A percentile compares a stretch with the other conserved stretches of the same genome.
Conservation (phyloP, 2,329 filamentous ascomycete genomes). For the Fonsecaea monophora region DNA sequence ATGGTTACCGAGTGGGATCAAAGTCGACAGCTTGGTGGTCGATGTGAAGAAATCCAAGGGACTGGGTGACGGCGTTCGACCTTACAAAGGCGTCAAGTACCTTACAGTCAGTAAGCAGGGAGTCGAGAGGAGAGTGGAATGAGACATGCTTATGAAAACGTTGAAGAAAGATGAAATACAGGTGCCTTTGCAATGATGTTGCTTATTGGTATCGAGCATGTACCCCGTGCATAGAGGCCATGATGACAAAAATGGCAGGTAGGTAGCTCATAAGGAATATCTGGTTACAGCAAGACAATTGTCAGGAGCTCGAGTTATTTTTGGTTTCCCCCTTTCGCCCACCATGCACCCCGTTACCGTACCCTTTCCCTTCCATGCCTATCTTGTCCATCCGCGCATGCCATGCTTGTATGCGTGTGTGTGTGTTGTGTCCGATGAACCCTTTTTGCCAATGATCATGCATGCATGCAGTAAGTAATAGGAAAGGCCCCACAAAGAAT, state of each 20-base stretch:
- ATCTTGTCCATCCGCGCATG: not conserved
- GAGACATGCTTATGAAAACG: not conserved
- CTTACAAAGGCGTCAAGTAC: constrained; percentile 98
- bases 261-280: not conserved
- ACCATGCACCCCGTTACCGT: not conserved
- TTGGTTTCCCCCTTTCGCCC: not conserved
- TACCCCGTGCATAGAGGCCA: not conserved
- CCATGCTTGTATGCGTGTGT: not conserved
- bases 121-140: constrained; percentile 50
- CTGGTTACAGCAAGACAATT: not conserved
- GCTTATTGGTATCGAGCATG: constrained; percentile 10
- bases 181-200: not conserved
- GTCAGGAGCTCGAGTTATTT: not conserved
- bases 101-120: constrained; percentile 72
- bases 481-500: not conserved
- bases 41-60: constrained; percentile 82
- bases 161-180: constrained; percentile 1
- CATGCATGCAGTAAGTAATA: not conserved
- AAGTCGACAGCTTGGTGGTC: constrained; percentile 66
- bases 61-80: constrained; percentile 84
- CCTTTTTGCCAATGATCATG: not conserved
- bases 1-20: constrained; percentile 69
- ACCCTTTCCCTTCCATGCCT: not conserved
- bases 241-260: not conserved
- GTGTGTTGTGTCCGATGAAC: not conserved